These are phyloP conservation scores for Penicillium robsamsonii DNA, from an alignment of 495 filamentous ascomycete species.

Conservation along the genomic window DNA sequence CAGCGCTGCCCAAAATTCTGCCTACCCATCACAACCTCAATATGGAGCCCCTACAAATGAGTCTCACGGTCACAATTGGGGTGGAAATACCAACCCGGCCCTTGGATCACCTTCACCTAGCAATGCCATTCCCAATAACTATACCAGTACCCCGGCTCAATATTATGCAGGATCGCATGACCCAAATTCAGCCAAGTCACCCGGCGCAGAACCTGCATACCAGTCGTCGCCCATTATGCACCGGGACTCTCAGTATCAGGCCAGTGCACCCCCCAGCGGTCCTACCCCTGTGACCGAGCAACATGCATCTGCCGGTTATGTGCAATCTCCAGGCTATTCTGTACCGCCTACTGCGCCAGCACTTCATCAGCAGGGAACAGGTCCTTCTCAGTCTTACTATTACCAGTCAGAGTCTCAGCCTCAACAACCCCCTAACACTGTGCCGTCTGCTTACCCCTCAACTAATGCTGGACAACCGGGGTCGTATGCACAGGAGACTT, in stretches of 20 bases:
- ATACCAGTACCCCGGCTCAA: constrained; percentile 23
- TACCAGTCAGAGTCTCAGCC: constrained; percentile 26
- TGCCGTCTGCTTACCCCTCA: constrained; percentile 38
- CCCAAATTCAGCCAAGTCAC: constrained; percentile 21
- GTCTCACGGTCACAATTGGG: constrained; percentile 27
- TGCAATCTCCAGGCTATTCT: constrained; percentile 34
- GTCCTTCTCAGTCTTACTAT: constrained; percentile 40
- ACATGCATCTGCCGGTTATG: constrained; percentile 25
- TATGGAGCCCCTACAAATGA: constrained; percentile 25
- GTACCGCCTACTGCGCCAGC: constrained; percentile 24
- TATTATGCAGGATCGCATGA: constrained; percentile 34
- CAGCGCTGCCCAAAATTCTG: constrained; percentile 27
- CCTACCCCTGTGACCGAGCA: constrained; percentile 30
- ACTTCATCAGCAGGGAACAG: constrained; percentile 30
- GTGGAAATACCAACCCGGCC: constrained; percentile 27
- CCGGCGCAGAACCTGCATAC: constrained; percentile 24
- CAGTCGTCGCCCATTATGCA: constrained; percentile 32
- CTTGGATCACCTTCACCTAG: constrained; percentile 32
- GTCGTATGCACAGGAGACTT: constrained; percentile 64
- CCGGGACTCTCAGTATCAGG: constrained; percentile 37
- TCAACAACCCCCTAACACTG: constrained; percentile 44
- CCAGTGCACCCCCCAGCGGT: constrained; percentile 20
- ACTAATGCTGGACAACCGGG: constrained; percentile 34
- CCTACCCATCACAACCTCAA: constrained; percentile 26
- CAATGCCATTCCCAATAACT: constrained; percentile 19